Percentiles rank a stretch among this genome's conserved stretches.
Conservation (phyloP, 2,329 filamentous ascomycete species). For the Verticillium klebahnii region DNA sequence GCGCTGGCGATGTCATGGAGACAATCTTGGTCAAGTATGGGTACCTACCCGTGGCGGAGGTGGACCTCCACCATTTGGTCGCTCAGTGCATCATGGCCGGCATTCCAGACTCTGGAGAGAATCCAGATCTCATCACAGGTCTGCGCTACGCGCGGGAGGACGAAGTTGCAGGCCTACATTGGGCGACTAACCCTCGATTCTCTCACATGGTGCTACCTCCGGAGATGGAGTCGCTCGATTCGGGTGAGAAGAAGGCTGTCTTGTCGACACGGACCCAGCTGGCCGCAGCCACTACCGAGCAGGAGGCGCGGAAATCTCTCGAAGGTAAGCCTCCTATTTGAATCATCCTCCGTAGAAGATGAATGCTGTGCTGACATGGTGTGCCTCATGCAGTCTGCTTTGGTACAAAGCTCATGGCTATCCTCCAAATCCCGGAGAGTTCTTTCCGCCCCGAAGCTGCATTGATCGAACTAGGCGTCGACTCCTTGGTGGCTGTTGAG, state of each 20-base stretch:
- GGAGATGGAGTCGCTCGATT: not conserved
- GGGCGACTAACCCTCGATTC: not conserved
- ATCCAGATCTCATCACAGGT: constrained; percentile 18
- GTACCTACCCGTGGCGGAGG: constrained; percentile 8
- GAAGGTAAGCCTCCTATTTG: not conserved
- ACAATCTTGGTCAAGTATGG: constrained; percentile 5
- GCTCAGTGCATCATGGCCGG: constrained; percentile 34
- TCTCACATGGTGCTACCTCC: not conserved
- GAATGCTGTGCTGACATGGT: too few relatives aligned
- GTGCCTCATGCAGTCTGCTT: not conserved
- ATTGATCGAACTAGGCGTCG: constrained; percentile 16
- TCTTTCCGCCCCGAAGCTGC: not conserved
- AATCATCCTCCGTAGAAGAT: not conserved
- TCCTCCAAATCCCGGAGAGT: not conserved
- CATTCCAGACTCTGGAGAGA: constrained; percentile 13
- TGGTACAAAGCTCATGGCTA: not conserved
- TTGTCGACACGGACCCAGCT: not conserved
- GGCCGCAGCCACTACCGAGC: not conserved
- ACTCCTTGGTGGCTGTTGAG: constrained; percentile 24
- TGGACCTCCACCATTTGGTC: constrained; percentile 32
- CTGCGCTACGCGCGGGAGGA: constrained; percentile 3
- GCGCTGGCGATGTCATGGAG: constrained; percentile 13
- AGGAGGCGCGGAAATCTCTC: not conserved
- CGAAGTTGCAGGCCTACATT: not conserved
- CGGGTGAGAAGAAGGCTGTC: not conserved